Percentiles rank a stretch among this genome's conserved stretches.
phyloP scores from a whole-genome alignment of 768 basidiomycete genomes.

The Dictyophora rubrovolvata region DNA sequence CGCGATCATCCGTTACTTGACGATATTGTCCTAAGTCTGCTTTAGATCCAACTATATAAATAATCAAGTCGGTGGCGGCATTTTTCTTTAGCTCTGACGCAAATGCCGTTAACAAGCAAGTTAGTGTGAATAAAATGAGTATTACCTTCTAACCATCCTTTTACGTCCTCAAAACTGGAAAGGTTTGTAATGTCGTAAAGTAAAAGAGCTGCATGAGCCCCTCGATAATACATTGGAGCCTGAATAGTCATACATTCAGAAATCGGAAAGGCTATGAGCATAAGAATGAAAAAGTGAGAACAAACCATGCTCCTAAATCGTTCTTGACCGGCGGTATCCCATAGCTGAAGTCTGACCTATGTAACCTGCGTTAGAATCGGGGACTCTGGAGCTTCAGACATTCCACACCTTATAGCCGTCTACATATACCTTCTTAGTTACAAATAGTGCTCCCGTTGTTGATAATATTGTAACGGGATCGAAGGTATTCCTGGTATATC shows the following conservation, averaged over 20 bases:
- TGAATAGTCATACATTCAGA: conserved; percentile 22
- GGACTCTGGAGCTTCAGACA: background rate
- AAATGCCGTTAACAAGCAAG: conserved; percentile 14
- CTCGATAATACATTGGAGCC: conserved; percentile 97
- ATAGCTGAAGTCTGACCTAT: conserved; percentile 48
- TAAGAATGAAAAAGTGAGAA: conserved; percentile 8
- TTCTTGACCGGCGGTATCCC: conserved; percentile 94
- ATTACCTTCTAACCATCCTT: conserved; percentile 80
- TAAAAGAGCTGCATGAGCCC: conserved; percentile 87
- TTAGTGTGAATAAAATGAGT: background rate
- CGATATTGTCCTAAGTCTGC: conserved; percentile 65
- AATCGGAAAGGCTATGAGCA: background rate
- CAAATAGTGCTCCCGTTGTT: conserved; percentile 88
- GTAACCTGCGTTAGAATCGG: background rate
- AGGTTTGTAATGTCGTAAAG: conserved; percentile 93
- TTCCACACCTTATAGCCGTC: conserved; percentile 70
- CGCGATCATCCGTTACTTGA: conserved; percentile 72
- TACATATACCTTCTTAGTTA: conserved; percentile 83
- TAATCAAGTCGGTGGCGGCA: conserved; percentile 77
- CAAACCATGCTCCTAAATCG: conserved; percentile 82
- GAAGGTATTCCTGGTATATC: conserved; percentile 87
- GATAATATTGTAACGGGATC: conserved; percentile 81
- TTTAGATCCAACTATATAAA: conserved; percentile 93
- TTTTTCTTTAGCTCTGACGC: conserved; percentile 77
- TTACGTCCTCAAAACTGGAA: conserved; percentile 80